Evolutionary conservation across 2,329 filamentous ascomycete genomes (phyloP).

Genomic region (Nigrospora oryzae): DNA sequence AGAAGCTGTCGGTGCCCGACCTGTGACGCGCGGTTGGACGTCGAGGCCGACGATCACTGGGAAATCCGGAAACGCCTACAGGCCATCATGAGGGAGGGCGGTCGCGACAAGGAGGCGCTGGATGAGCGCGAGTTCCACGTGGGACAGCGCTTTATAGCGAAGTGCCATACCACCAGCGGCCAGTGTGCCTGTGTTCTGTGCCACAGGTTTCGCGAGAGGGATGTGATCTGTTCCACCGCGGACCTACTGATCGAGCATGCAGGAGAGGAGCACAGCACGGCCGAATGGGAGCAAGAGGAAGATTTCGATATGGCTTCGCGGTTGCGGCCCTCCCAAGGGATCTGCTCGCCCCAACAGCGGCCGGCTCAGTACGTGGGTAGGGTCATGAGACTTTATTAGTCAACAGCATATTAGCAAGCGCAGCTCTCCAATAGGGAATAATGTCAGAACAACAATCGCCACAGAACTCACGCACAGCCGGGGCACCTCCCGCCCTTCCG

Average conservation of each 20-base stretch:
- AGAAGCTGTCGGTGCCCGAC: slow-evolving; percentile 16
- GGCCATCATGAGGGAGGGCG: background rate
- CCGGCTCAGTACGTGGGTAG: too few relatives aligned
- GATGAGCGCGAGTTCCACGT: slow-evolving; percentile 20
- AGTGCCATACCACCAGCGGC: slow-evolving; percentile 23
- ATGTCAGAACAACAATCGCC: too few relatives aligned
- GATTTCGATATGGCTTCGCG: slow-evolving; percentile 6
- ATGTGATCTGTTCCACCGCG: slow-evolving; percentile 18
- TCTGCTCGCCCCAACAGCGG: background rate
- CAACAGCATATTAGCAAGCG: too few relatives aligned
- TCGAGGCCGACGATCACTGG: slow-evolving; percentile 18
- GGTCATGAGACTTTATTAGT: too few relatives aligned
- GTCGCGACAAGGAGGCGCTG: slow-evolving; percentile 6
- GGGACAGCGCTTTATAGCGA: slow-evolving; percentile 25
- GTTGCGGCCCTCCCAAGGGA: background rate
- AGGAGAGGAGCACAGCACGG: slow-evolving; percentile 6
- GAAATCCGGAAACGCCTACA: slow-evolving; percentile 14
- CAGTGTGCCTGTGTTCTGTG: slow-evolving; percentile 25
- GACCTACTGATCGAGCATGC: slow-evolving; percentile 22
- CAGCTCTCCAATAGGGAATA: too few relatives aligned
- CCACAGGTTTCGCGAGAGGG: slow-evolving; percentile 13
- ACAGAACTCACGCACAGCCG: too few relatives aligned
- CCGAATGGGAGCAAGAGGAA: slow-evolving; percentile 7
- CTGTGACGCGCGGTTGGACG: slow-evolving; percentile 14
- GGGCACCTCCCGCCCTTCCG: too few relatives aligned